phyloP scores from a whole-genome alignment of 805 yeast genomes.

The Kluyveromyces aestuarii region DNA sequence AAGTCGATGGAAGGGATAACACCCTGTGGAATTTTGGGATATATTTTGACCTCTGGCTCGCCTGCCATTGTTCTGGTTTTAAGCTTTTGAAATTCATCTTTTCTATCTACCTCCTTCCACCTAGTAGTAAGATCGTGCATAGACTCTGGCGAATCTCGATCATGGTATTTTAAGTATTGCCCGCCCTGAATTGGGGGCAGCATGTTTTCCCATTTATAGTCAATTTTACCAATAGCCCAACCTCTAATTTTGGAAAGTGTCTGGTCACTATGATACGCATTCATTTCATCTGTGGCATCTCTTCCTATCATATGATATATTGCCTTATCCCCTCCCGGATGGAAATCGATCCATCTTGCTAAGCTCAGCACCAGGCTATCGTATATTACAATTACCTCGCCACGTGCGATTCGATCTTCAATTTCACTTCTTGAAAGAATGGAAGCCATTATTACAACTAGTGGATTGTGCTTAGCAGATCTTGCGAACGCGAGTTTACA shows the following conservation, averaged over 20 bases:
- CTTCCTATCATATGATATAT: conserved; percentile 78
- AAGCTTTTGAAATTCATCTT: conserved; percentile 2
- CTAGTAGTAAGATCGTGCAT: background rate
- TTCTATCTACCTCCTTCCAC: conserved; percentile 3
- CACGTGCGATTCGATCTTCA: conserved; percentile 51
- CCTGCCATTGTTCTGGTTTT: conserved; percentile 29
- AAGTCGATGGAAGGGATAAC: conserved; percentile 33
- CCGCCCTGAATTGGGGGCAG: conserved; percentile 90
- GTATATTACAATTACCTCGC: conserved; percentile 63
- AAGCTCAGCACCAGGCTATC: conserved; percentile 51
- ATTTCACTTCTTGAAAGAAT: conserved; percentile 38
- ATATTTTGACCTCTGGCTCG: conserved; percentile 33
- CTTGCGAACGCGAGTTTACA: too few species aligned
- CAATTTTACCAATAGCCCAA: conserved; percentile 59
- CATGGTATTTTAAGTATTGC: conserved; percentile 28
- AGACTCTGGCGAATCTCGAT: conserved; percentile 6
- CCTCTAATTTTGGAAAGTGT: conserved; percentile 42
- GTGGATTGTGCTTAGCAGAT: background rate
- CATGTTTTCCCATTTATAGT: conserved; percentile 60
- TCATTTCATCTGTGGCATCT: conserved; percentile 88
- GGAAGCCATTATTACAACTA: background rate
- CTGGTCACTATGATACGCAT: conserved; percentile 64
- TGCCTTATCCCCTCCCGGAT: conserved; percentile 88
- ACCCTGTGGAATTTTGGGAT: conserved; percentile 46
- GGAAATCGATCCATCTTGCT: conserved; percentile 60